These are phyloP conservation scores for Barbatosphaeria neglecta DNA, from an alignment of 495 filamentous ascomycete species.

Conservation along the genomic window DNA sequence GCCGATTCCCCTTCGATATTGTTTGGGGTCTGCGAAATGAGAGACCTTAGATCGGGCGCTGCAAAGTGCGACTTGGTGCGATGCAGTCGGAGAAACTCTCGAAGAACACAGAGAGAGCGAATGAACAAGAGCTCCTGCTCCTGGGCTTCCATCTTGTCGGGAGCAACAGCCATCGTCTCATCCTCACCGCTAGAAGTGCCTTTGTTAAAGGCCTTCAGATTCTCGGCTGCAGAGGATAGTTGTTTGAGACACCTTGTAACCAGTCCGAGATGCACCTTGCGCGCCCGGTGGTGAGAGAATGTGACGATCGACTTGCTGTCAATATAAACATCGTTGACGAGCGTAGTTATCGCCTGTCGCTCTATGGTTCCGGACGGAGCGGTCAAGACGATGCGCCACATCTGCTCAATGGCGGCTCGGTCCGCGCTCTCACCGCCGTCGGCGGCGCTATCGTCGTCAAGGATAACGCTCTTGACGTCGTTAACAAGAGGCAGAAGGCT, in stretches of 20 bases:
- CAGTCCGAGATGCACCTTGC: conserved; percentile 61
- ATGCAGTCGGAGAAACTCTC: conserved; percentile 35
- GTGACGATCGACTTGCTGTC: conserved; percentile 33
- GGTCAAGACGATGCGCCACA: conserved; percentile 74
- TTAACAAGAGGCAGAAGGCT: conserved; percentile 28
- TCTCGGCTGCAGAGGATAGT: conserved; percentile 55
- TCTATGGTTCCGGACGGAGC: conserved; percentile 61
- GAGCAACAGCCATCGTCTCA: conserved; percentile 37
- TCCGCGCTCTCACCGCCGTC: conserved; percentile 13
- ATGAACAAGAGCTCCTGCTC: conserved; percentile 51
- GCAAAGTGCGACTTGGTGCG: conserved; percentile 36
- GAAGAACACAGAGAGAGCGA: conserved; percentile 46
- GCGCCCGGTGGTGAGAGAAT: conserved; percentile 30
- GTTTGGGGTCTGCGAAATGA: conserved; percentile 25
- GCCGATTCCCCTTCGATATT: conserved; percentile 45
- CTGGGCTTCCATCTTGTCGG: conserved; percentile 27
- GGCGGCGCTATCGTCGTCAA: conserved; percentile 38
- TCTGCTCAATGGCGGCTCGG: conserved; percentile 54
- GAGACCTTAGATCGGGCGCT: conserved; percentile 32
- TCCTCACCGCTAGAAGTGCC: conserved; percentile 31
- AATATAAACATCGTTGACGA: conserved; percentile 63
- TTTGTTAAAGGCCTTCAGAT: conserved; percentile 38
- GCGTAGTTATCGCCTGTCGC: conserved; percentile 48
- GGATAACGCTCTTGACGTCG: conserved; percentile 22
- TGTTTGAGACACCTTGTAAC: conserved; percentile 69